Evolutionary conservation across 1,139 yeast species (phyloP), one percentile per base, ranked within the genome.

Genomic region (Suhomyces kunorum): DNA sequence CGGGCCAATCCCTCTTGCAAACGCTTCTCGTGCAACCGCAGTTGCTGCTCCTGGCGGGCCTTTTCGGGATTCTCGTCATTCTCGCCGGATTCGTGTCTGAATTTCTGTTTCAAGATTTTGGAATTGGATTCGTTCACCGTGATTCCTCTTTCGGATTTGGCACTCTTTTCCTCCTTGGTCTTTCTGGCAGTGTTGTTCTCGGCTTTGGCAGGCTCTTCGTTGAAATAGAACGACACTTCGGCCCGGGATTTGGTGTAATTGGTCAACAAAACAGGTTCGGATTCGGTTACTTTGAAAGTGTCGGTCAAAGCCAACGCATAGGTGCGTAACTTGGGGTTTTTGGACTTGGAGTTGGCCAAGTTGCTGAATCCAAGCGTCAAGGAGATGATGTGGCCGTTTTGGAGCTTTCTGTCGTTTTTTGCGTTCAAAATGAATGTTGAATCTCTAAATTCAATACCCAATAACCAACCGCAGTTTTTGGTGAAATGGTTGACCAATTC

Each of bases 401-500:
- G 74, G 43, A 92, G 68, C 20, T 63, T 66, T 51, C 95, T 75
- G 32, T 83, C 87, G 59, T 81, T 86, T 56, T 87, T 90, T 19
- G 76, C 71, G 55, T 86, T 87, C 44, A 92, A 68, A 22, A 89
- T 73, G 49, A 87, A 79, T 1, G 83, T 68, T 0, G 92, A 77
- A 59, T 90, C 97, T 61, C 96, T 78, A 58, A 87, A 88, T 58
- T 89, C 97, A 50, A 92, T 78, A 43, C 98, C 98, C 48, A 87
- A 83, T 43, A 88, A 73, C 79, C 95, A 87, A 40, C 98, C 98
- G 49, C 86, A 78, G 55, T 87, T 89, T 56, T 87, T 87, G 41
- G 89, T 76, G 54, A 89, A 85, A 54, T 80, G 69, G 26, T 68
- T 56, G 23, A 73, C 82, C 53, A 90, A 70, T 8, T 81, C 87